A percentile compares a stretch with the other conserved stretches of the same genome.
phyloP scores from a whole-genome alignment of 768 basidiomycete genomes.

The Pleurotus tuoliensis region DNA sequence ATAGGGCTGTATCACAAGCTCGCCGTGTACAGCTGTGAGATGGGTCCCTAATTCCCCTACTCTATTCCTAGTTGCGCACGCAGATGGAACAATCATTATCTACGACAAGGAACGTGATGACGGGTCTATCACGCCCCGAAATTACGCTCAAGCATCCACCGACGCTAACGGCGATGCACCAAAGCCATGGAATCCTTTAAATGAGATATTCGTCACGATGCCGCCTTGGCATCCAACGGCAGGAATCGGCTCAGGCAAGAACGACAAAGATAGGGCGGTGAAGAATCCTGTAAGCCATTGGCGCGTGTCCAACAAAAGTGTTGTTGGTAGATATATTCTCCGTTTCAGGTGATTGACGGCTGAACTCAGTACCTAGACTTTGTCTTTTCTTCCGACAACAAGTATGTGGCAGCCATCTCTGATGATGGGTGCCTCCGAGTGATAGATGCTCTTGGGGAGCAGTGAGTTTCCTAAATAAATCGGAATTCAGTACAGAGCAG shows the following conservation, averaged over 20 bases:
- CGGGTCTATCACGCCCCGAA: slow-evolving; percentile 63
- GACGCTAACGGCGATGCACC: slow-evolving; percentile 23
- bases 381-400: slow-evolving; percentile 90
- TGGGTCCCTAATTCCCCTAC: slow-evolving; percentile 83
- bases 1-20: slow-evolving; percentile 74
- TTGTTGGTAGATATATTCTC: slow-evolving; percentile 54
- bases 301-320: slow-evolving; percentile 67
- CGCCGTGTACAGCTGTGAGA: slow-evolving; percentile 83
- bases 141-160: slow-evolving; percentile 33
- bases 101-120: slow-evolving; percentile 93
- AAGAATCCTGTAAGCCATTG: slow-evolving; percentile 93
- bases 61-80: slow-evolving; percentile 83
- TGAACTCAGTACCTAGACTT: slow-evolving; percentile 53
- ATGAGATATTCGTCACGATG: slow-evolving; percentile 74
- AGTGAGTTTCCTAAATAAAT: slow-evolving; percentile 43
- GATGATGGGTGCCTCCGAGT: slow-evolving; percentile 92
- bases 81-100: slow-evolving; percentile 84
- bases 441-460: slow-evolving; percentile 83
- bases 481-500: neutral
- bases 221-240: slow-evolving; percentile 78
- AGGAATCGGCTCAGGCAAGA: slow-evolving; percentile 23
- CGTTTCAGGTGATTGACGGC: neutral
- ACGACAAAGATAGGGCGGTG: slow-evolving; percentile 68
- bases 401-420: slow-evolving; percentile 83
- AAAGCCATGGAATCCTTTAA: slow-evolving; percentile 65